Conservation (phyloP, 140 eudicot species). For the Senecio squalidus region DNA sequence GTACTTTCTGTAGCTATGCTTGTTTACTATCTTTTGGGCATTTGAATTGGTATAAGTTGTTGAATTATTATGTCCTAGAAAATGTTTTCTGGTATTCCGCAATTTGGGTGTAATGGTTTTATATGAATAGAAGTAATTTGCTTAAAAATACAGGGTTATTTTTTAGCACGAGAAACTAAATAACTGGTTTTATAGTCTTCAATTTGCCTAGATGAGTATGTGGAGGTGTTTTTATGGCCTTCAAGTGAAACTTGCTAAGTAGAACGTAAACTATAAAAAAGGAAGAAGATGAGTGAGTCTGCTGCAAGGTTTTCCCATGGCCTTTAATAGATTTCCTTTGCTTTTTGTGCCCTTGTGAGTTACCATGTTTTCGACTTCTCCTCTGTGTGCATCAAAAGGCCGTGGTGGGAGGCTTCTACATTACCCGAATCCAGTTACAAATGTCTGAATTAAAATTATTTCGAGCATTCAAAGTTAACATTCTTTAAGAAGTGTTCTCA, state of each 20-base stretch:
- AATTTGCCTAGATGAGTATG: no score
- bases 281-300: not conserved
- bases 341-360: not conserved
- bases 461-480: no score
- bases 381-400: not conserved
- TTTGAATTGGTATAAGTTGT: not conserved
- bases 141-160: no score
- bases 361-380: not conserved
- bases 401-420: not conserved
- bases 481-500: no score
- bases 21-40: not conserved
- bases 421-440: no score
- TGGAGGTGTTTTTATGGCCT: no score
- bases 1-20: not conserved
- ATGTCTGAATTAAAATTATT: no score
- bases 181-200: no score
- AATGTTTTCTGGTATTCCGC: not conserved
- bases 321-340: no score
- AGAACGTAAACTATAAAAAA: no score
- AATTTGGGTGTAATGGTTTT: not conserved
- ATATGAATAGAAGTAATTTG: not conserved
- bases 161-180: no score
- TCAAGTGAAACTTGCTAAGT: no score
- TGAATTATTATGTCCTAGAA: not conserved
- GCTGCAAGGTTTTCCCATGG: not conserved